Conservation (phyloP, 192 early-diverging fungal species). For the Haplosporangium gracile region DNA sequence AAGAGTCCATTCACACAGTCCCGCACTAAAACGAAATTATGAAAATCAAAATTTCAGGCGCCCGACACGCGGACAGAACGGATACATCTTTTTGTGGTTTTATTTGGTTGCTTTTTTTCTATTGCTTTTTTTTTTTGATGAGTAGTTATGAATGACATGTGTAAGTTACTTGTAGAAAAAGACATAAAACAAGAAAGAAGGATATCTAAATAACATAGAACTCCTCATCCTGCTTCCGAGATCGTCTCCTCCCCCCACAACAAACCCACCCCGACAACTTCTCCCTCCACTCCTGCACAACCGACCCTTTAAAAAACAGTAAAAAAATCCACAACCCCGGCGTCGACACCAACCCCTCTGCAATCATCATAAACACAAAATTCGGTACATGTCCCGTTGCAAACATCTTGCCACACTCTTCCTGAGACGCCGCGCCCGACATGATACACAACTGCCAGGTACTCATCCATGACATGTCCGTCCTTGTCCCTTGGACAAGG, state of each 20-base stretch:
- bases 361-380: slow-evolving; percentile 57
- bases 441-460: slow-evolving; percentile 60
- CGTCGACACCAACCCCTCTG: slow-evolving; percentile 55
- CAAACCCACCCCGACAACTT: slow-evolving; percentile 53
- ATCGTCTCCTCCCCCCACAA: slow-evolving; percentile 15
- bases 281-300: slow-evolving; percentile 59
- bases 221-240: slow-evolving; percentile 53
- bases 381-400: slow-evolving; percentile 51
- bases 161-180: too few species aligned
- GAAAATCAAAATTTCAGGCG: too few species aligned
- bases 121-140: too few species aligned
- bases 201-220: slow-evolving; percentile 56
- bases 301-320: slow-evolving; percentile 50
- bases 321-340: slow-evolving; percentile 60
- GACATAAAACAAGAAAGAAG: too few species aligned
- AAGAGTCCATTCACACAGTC: too few species aligned
- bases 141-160: too few species aligned
- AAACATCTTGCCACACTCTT: slow-evolving; percentile 50
- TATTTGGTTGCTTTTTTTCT: too few species aligned
- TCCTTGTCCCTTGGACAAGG: slow-evolving; percentile 45
- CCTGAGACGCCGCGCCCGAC: slow-evolving; percentile 16
- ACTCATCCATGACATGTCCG: slow-evolving; percentile 31
- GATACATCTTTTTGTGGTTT: too few species aligned
- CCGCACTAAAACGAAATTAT: too few species aligned
- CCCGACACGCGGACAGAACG: too few species aligned